Evolutionary conservation across 75 land plant species (phyloP).

Genomic region (Selaginella tamariscina): DNA sequence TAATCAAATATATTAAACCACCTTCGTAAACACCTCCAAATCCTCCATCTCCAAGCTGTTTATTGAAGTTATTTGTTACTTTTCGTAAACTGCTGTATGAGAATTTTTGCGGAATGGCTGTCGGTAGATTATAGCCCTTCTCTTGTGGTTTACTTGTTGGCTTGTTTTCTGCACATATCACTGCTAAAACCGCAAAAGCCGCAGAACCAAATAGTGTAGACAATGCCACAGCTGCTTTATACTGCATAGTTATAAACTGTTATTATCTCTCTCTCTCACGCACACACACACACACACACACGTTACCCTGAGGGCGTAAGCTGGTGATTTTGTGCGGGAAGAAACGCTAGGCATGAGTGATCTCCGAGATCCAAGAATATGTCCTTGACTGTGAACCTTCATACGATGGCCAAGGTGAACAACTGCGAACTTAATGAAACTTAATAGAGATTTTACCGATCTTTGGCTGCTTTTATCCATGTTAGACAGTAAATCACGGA

Average conservation of each 20-base stretch:
- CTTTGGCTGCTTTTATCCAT: not conserved
- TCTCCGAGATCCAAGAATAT: not conserved
- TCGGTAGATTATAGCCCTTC: not conserved
- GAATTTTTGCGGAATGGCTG: not conserved
- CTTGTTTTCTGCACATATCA: not conserved
- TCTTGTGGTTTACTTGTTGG: not conserved
- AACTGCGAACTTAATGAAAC: not conserved
- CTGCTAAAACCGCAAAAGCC: not conserved
- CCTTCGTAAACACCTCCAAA: constrained; percentile 37
- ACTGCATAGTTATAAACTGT: not conserved
- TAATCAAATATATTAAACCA: too few species aligned
- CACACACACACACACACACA: too few species aligned
- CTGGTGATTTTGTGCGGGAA: not conserved
- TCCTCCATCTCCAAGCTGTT: constrained; percentile 36
- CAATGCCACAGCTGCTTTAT: not conserved
- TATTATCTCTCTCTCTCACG: not conserved
- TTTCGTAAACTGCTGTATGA: not conserved
- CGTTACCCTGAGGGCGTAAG: not conserved
- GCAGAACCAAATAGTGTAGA: not conserved
- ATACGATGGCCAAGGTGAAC: too few species aligned
- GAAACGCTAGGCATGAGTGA: not conserved
- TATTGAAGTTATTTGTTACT: constrained; percentile 29
- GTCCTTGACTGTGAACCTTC: not conserved
- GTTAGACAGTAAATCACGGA: not conserved
- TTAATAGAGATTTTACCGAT: not conserved